These are phyloP conservation scores for Chaetomiaceae sp. DNA, from an alignment of 2,329 filamentous ascomycete genomes.

Conservation along the genomic window DNA sequence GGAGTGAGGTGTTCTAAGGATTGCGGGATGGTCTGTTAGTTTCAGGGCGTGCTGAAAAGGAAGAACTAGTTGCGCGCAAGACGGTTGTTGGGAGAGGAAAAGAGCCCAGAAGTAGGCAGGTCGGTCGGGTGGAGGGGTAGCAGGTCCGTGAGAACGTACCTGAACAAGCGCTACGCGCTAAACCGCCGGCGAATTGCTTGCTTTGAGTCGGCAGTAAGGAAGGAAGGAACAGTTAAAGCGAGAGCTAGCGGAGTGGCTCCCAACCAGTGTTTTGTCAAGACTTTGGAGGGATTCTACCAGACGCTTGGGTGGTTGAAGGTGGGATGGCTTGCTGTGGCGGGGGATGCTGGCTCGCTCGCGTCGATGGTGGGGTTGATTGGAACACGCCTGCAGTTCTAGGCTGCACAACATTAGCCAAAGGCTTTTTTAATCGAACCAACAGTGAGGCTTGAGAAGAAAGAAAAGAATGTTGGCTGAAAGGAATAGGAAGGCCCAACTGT, in stretches of 20 bases:
- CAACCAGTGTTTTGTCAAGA: neutral
- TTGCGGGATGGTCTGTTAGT: neutral
- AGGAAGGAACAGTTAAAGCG: no score
- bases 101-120: neutral
- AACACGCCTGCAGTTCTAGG: constrained; percentile 1
- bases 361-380: constrained; percentile 8
- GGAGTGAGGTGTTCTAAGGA: neutral
- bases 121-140: neutral
- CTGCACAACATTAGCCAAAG: neutral
- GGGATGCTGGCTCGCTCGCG: neutral
- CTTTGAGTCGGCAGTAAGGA: neutral
- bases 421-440: neutral
- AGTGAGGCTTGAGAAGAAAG: neutral
- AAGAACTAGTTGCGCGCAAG: neutral
- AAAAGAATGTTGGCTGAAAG: no score
- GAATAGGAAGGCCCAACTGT: no score
- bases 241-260: neutral
- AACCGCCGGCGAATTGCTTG: neutral
- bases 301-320: constrained; percentile 1
- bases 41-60: neutral
- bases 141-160: neutral
- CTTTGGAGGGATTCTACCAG: neutral
- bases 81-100: no score
- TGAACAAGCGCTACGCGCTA: neutral
- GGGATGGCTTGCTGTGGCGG: constrained; percentile 6